Evolutionary conservation across 257 asterid genomes (phyloP), one percentile per base, ranked within the genome.

Genomic region (Solanum rostratum): DNA sequence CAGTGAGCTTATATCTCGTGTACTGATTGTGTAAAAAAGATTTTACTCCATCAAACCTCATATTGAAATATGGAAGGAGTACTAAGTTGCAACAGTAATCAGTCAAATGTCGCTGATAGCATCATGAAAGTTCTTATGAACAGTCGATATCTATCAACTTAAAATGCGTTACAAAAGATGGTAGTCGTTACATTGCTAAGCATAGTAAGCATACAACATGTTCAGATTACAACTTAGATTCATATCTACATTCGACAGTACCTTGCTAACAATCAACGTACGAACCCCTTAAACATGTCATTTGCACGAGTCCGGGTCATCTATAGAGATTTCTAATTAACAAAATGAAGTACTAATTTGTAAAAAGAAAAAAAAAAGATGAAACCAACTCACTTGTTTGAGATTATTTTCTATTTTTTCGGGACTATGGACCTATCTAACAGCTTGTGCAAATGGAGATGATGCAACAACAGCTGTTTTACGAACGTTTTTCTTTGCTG

Each of bases 401-500:
- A 71, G 19, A 41, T 20, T 71, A 3, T 20, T 41, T 41, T 71
- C 80, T 41, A 12, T n/a, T n/a, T 20, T 41, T 71, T 13, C 81
- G 14, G 22, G 59, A 43, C 54, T 5, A 33, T 33, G 39, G 39
- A 33, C 39, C 39, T 73, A 71, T 74, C 24, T 5, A 76, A 76
- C 81, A 3, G 81, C 81, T 15, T 74, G 89, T 63, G 92, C 85
- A 27, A 84, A 89, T 18, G 95, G 82, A 74, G 94, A 39, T 19
- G 79, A 86, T 86, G 63, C 60, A 79, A 86, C 86, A 43, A 88
- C 90, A 7, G 88, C 88, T 30, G 90, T 90, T 83, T 80, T 89
- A 76, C 92, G 92, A 43, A 84, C 59, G 84, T 88, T 92, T 60
- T 89, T 92, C 91, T 88, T 93, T 13, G 92, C 90, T 12, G 92